Conservation (phyloP, 352 stramenopile species). For the Plasmopara muralis region DNA sequence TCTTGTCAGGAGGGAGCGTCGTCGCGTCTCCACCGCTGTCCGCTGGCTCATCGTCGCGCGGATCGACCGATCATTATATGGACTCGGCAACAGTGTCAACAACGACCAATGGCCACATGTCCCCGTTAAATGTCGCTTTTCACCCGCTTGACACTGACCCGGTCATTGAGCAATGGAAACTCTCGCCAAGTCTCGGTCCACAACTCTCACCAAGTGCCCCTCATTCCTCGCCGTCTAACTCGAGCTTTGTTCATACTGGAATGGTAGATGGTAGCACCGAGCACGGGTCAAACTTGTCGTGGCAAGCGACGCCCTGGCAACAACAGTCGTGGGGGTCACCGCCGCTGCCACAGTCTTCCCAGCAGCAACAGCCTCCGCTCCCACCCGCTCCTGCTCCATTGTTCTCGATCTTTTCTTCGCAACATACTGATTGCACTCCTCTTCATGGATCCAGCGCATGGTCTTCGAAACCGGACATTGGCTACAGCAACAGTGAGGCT, state of each 20-base stretch:
- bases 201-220: constrained; percentile 38
- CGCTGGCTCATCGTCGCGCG: constrained; percentile 49
- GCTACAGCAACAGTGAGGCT: constrained; percentile 19
- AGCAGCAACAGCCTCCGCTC: constrained; percentile 27
- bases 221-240: constrained; percentile 36
- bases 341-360: constrained; percentile 25
- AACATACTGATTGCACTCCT: constrained; percentile 16
- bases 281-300: constrained; percentile 31
- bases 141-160: constrained; percentile 50
- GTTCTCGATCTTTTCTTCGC: constrained; percentile 53
- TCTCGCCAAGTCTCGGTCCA: constrained; percentile 49
- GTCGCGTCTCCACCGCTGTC: constrained; percentile 41
- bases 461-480: constrained; percentile 16
- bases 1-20: constrained; percentile 13
- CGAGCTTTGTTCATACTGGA: constrained; percentile 37
- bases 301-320: constrained; percentile 47
- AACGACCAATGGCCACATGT: constrained; percentile 34
- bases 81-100: constrained; percentile 19
- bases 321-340: constrained; percentile 50
- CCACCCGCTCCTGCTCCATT: constrained; percentile 44
- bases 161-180: constrained; percentile 75
- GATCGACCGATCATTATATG: constrained; percentile 48
- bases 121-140: constrained; percentile 45
- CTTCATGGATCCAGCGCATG: constrained; percentile 31
- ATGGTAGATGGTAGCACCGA: constrained; percentile 29